Conservation (phyloP, 1,139 yeast genomes). For the Debaryomyces psychrophilus region DNA sequence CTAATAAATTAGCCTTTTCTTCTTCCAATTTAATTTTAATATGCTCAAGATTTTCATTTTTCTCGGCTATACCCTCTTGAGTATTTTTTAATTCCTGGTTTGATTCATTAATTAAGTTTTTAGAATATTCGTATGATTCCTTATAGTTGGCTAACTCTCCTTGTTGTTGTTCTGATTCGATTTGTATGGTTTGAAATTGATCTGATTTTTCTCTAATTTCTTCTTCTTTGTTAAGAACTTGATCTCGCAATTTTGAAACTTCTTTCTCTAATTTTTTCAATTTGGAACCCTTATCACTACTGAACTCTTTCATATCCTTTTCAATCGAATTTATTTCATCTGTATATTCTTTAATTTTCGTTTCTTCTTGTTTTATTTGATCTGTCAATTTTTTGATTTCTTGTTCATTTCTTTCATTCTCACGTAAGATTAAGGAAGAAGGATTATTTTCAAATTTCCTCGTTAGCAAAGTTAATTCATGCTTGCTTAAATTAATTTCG, state of each 20-base stretch:
- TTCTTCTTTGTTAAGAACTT: slow-evolving; percentile 43
- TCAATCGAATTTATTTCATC: slow-evolving; percentile 61
- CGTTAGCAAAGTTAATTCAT: slow-evolving; percentile 65
- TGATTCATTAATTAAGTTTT: slow-evolving; percentile 42
- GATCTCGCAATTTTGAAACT: slow-evolving; percentile 41
- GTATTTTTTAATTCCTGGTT: slow-evolving; percentile 32
- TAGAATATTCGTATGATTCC: slow-evolving; percentile 43
- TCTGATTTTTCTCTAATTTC: slow-evolving; percentile 52
- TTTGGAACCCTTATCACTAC: slow-evolving; percentile 77
- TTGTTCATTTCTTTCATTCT: slow-evolving; percentile 47
- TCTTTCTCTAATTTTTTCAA: slow-evolving; percentile 68
- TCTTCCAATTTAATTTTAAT: slow-evolving; percentile 53
- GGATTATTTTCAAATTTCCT: slow-evolving; percentile 65
- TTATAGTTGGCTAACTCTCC: slow-evolving; percentile 55
- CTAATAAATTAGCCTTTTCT: slow-evolving; percentile 65
- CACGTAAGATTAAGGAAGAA: slow-evolving; percentile 56
- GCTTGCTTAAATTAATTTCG: slow-evolving; percentile 64
- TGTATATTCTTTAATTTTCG: slow-evolving; percentile 27
- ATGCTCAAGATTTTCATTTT: slow-evolving; percentile 34
- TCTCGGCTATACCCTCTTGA: slow-evolving; percentile 30
- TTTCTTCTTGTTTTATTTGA: slow-evolving; percentile 40
- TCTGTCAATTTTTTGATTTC: slow-evolving; percentile 53
- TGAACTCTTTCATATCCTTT: slow-evolving; percentile 81
- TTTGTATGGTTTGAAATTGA: slow-evolving; percentile 63
- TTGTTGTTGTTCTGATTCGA: slow-evolving; percentile 70